These are phyloP conservation scores for Rhodomyrtus tomentosa DNA, from an alignment of 345 rosid species.

Conservation along the genomic window DNA sequence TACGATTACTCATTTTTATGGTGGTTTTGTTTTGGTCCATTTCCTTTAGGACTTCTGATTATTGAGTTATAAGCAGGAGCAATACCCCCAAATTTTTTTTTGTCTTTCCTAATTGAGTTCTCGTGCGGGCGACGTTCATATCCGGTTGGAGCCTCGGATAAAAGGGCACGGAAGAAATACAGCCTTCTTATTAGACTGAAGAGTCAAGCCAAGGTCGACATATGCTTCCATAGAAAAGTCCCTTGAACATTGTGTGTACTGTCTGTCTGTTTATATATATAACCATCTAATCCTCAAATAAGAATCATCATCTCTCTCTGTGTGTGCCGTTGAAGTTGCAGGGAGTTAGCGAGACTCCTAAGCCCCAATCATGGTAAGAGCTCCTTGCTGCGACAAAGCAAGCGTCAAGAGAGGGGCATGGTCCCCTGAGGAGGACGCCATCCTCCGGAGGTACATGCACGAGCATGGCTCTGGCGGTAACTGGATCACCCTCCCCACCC, in stretches of 20 bases:
- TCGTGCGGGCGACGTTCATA: background rate
- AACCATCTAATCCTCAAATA: background rate
- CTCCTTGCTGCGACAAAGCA: conserved; percentile 33
- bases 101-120: background rate
- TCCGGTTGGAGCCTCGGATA: background rate
- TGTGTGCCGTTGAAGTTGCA: background rate
- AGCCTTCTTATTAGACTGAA: background rate
- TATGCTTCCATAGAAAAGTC: background rate
- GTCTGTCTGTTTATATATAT: background rate
- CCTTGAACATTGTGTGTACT: background rate
- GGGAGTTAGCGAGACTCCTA: background rate
- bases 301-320: background rate
- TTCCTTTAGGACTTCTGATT: background rate
- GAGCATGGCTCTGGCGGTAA: conserved; percentile 15
- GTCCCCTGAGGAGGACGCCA: conserved; percentile 32
- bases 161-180: background rate
- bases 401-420: conserved; percentile 35
- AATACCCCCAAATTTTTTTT: background rate
- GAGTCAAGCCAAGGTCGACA: background rate
- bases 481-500: conserved; percentile 26
- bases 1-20: background rate
- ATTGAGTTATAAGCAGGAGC: background rate
- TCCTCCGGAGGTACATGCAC: conserved; percentile 13
- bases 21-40: background rate
- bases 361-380: conserved; percentile 19